Conservation (phyloP, 805 yeast species). For the Candida khao-thaluensis region DNA sequence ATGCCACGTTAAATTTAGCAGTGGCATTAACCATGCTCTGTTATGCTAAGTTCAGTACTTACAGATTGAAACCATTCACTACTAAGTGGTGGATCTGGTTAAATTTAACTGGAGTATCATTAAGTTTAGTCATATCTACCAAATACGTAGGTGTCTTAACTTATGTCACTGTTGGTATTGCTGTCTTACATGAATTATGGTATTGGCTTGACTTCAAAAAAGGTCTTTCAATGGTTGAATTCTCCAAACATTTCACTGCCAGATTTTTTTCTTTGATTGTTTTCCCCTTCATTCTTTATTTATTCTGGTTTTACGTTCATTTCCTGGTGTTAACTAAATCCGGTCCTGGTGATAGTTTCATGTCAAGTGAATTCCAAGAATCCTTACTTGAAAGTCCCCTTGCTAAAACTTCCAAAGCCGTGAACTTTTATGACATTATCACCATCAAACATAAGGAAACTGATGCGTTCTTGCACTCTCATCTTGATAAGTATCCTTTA, state of each 20-base stretch:
- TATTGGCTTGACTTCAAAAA: conserved; percentile 67
- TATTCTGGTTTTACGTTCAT: conserved; percentile 91
- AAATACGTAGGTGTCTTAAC: conserved; percentile 96
- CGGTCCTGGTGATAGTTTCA: conserved; percentile 94
- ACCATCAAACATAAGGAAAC: conserved; percentile 83
- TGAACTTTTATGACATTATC: conserved; percentile 73
- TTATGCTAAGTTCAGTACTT: conserved; percentile 73
- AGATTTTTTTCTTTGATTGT: conserved; percentile 71
- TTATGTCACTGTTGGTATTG: conserved; percentile 80
- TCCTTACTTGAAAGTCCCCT: conserved; percentile 81
- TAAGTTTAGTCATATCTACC: conserved; percentile 91
- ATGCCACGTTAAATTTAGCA: conserved; percentile 81
- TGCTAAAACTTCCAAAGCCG: conserved; percentile 65
- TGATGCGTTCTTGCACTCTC: conserved; percentile 80
- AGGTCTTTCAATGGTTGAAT: conserved; percentile 57
- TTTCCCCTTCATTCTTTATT: conserved; percentile 77
- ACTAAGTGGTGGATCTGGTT: conserved; percentile 87
- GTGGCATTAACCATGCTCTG: conserved; percentile 79
- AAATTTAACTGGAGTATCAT: conserved; percentile 72
- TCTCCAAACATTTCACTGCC: conserved; percentile 69
- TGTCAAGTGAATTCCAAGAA: conserved; percentile 95
- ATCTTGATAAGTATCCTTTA: conserved; percentile 70
- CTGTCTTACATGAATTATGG: conserved; percentile 89
- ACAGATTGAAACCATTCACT: conserved; percentile 65
- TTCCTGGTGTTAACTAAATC: conserved; percentile 77